A percentile compares a stretch with the other conserved stretches of the same genome.
These are phyloP conservation scores for Euphorbia schlechtendalii DNA, from an alignment of 441 rosid genomes.

Conservation along the genomic window DNA sequence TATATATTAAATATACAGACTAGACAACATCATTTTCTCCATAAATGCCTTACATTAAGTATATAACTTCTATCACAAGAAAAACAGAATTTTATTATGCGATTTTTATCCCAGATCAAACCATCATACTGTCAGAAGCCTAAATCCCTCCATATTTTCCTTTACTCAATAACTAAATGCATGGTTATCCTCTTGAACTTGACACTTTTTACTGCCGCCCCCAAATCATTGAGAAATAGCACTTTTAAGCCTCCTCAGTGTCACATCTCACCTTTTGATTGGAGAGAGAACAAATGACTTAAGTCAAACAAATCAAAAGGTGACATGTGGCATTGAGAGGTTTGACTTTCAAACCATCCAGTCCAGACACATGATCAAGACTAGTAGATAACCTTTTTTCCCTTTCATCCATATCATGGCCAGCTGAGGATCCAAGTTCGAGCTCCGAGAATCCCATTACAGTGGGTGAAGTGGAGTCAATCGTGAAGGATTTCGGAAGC, in stretches of 20 bases:
- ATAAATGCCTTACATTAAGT: not conserved
- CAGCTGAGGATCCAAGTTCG: constrained; percentile 84
- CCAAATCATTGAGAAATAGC: no score
- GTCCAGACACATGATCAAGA: not conserved
- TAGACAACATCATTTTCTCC: not conserved
- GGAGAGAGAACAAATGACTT: no score
- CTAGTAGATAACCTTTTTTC: not conserved
- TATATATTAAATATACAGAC: not conserved
- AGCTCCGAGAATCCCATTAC: constrained; percentile 62
- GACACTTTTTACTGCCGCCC: no score
- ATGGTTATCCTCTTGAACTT: no score
- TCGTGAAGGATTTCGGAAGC: constrained; percentile 69
- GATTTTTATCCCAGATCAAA: not conserved
- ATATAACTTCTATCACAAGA: no score
- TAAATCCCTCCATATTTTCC: not conserved
- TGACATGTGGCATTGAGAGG: no score
- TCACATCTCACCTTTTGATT: no score
- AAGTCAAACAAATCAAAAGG: no score
- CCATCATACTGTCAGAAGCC: not conserved
- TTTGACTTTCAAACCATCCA: not conserved
- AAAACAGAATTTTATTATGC: not conserved
- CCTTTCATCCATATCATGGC: constrained; percentile 3
- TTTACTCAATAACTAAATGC: no score
- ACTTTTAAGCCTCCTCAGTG: no score
- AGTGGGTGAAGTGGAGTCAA: constrained; percentile 54